phyloP scores from a whole-genome alignment of 257 asterid genomes.

The Fraxinus quadrangulata region DNA sequence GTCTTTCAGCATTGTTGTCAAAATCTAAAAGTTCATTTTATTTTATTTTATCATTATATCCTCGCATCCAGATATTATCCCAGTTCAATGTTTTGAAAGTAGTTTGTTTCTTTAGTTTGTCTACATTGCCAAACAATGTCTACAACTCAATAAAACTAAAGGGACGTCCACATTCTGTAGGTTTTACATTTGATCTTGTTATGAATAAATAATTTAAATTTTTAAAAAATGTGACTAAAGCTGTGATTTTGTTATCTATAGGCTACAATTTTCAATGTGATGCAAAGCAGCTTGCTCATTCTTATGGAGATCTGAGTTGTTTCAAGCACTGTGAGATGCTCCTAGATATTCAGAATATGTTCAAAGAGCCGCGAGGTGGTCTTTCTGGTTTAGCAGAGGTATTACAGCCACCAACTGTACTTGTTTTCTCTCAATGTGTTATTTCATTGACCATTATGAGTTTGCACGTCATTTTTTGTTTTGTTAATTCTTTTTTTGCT shows the following conservation, averaged over 20 bases:
- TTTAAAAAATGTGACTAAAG: constrained; percentile 20
- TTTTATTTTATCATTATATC: not conserved
- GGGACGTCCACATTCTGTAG: not conserved
- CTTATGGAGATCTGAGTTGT: constrained; percentile 75
- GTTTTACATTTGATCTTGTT: constrained; percentile 1
- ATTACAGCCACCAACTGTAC: constrained; percentile 19
- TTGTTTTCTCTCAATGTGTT: constrained; percentile 9
- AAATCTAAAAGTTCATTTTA: too few species aligned
- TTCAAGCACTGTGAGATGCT: constrained; percentile 85
- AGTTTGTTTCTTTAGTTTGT: constrained; percentile 12
- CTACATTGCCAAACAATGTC: constrained; percentile 12
- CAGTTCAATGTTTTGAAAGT: not conserved
- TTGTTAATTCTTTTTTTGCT: not conserved
- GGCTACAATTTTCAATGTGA: constrained; percentile 96
- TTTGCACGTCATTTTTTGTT: not conserved
- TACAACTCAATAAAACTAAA: not conserved
- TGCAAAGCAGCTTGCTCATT: constrained; percentile 65
- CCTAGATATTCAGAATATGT: constrained; percentile 88
- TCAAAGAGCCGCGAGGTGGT: constrained; percentile 81
- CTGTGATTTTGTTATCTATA: constrained; percentile 33
- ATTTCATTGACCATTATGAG: not conserved
- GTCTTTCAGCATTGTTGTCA: constrained; percentile 6
- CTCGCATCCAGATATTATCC: not conserved
- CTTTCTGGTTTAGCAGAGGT: constrained; percentile 94
- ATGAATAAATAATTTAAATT: constrained; percentile 10